phyloP scores from a whole-genome alignment of 495 filamentous ascomycete genomes.

The Penicilliopsis zonata region DNA sequence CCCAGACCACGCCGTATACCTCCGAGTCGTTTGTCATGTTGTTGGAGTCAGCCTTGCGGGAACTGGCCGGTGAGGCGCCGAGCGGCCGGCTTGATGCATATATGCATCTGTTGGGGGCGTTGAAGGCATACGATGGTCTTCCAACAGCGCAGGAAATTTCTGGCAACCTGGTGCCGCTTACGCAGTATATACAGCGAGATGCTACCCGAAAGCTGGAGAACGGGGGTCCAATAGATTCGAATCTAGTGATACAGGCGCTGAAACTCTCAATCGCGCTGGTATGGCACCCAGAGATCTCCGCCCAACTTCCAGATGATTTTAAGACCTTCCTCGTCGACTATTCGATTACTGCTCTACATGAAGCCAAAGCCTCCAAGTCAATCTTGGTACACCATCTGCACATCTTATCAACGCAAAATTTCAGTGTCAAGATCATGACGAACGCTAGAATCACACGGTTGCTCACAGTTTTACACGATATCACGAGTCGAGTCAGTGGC shows the following conservation, averaged over 20 bases:
- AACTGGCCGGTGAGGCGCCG: constrained; percentile 59
- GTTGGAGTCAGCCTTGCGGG: constrained; percentile 61
- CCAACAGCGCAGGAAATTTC: constrained; percentile 58
- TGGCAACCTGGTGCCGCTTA: constrained; percentile 62
- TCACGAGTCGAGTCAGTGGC: constrained; percentile 65
- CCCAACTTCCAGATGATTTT: constrained; percentile 61
- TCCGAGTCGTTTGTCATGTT: constrained; percentile 55
- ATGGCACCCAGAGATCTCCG: constrained; percentile 50
- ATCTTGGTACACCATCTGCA: constrained; percentile 66
- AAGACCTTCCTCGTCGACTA: constrained; percentile 68
- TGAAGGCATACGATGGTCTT: constrained; percentile 67
- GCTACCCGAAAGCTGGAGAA: constrained; percentile 30
- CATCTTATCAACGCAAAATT: constrained; percentile 64
- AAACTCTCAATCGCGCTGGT: constrained; percentile 63
- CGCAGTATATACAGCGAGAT: constrained; percentile 71
- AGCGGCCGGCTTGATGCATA: constrained; percentile 76
- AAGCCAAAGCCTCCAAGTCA: constrained; percentile 57
- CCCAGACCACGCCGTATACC: constrained; percentile 26
- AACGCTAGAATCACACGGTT: constrained; percentile 51
- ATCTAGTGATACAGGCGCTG: constrained; percentile 62
- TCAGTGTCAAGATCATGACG: constrained; percentile 61
- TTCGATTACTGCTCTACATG: constrained; percentile 54
- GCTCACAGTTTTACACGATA: constrained; percentile 50
- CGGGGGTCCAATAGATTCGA: constrained; percentile 35
- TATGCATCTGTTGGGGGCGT: constrained; percentile 56